Conservation (phyloP, 441 rosid genomes). For the Omphalea diandra region DNA sequence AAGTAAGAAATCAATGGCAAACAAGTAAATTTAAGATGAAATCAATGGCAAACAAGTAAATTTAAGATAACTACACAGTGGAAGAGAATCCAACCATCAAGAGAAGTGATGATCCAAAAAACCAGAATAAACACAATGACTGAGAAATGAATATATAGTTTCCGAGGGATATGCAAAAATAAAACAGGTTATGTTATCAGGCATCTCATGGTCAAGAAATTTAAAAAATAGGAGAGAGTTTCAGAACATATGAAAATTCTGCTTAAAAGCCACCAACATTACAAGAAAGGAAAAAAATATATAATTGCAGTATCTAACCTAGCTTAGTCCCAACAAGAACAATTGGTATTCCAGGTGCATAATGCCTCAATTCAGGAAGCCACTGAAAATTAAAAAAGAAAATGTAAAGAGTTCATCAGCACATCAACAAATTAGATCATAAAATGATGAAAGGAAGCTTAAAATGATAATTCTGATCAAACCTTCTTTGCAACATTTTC, state of each 20-base stretch:
- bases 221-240: not conserved
- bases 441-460: constrained; percentile 13
- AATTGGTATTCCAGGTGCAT: constrained; percentile 92
- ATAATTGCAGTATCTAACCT: constrained; percentile 52
- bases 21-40: too few relatives aligned
- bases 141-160: not conserved
- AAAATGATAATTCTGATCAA: constrained; percentile 5
- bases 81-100: not conserved
- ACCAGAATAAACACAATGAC: not conserved
- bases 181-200: not conserved
- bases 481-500: constrained; percentile 90
- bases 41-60: not conserved
- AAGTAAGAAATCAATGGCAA: not conserved
- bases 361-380: constrained; percentile 94
- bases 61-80: not conserved
- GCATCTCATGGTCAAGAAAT: not conserved
- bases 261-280: not conserved
- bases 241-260: not conserved
- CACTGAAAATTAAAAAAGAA: constrained; percentile 48
- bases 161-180: not conserved
- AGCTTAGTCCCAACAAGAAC: constrained; percentile 93
- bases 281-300: not conserved
- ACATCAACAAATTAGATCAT: constrained; percentile 12
- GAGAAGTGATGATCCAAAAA: not conserved
- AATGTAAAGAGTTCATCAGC: constrained; percentile 23